Evolutionary conservation across 2,329 filamentous ascomycete genomes (phyloP).

Genomic region (Podosphaera xanthii): DNA sequence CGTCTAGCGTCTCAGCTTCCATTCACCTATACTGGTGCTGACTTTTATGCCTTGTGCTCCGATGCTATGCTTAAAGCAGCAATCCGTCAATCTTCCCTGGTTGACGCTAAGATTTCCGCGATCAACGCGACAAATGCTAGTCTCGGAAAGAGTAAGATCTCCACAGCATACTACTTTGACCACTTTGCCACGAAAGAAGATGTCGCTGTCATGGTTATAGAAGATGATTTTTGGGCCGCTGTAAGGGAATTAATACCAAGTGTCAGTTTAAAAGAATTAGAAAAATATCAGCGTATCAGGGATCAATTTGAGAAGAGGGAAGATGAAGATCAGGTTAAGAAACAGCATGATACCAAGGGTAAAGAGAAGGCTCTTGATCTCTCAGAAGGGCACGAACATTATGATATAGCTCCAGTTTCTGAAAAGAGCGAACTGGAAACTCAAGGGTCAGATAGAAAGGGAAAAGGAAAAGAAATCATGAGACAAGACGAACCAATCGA

Average conservation of each 20-base stretch:
- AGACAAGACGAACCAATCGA: no score
- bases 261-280: conserved; percentile 76
- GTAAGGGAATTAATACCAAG: conserved; percentile 74
- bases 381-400: no score
- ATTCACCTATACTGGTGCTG: conserved; percentile 91
- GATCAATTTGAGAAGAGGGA: conserved; percentile 53
- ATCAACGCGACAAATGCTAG: conserved; percentile 30
- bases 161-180: conserved; percentile 89
- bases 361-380: neutral
- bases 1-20: conserved; percentile 57
- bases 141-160: conserved; percentile 22
- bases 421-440: no score
- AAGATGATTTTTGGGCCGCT: conserved; percentile 68
- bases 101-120: conserved; percentile 60
- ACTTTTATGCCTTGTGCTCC: conserved; percentile 90
- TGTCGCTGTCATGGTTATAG: conserved; percentile 66
- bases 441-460: no score
- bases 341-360: neutral
- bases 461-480: no score
- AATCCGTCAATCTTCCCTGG: conserved; percentile 62
- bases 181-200: conserved; percentile 68
- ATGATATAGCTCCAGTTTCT: no score
- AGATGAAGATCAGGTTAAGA: conserved; percentile 10
- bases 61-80: conserved; percentile 98
- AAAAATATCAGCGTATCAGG: conserved; percentile 73